Evolutionary conservation across 2,329 filamentous ascomycete species (phyloP).

Genomic region (Fusarium coicis): DNA sequence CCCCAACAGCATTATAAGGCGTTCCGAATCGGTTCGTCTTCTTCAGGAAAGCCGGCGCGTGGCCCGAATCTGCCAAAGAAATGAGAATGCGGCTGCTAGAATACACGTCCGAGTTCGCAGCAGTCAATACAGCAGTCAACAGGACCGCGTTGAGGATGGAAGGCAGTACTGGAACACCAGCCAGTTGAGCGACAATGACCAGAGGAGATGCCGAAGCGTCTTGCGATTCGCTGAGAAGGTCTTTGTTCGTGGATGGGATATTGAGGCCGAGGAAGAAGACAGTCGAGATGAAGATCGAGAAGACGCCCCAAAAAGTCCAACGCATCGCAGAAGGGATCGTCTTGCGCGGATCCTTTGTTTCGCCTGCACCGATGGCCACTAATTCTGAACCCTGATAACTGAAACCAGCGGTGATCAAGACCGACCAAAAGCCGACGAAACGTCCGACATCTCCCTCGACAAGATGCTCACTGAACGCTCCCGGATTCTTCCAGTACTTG

Average conservation of each 20-base stretch:
- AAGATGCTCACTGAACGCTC: constrained; percentile 61
- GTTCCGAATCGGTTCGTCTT: constrained; percentile 70
- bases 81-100: constrained; percentile 76
- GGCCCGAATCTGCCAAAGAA: constrained; percentile 72
- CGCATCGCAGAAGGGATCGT: constrained; percentile 48
- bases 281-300: constrained; percentile 21
- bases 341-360: constrained; percentile 47
- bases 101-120: constrained; percentile 71
- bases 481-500: constrained; percentile 52
- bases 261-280: constrained; percentile 24
- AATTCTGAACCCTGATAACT: constrained; percentile 49
- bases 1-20: constrained; percentile 64
- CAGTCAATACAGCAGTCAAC: constrained; percentile 72
- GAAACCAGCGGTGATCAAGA: constrained; percentile 63
- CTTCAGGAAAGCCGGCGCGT: constrained; percentile 71
- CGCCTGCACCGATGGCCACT: constrained; percentile 46
- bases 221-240: constrained; percentile 61
- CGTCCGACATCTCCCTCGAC: constrained; percentile 59
- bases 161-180: constrained; percentile 71
- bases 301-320: constrained; percentile 43
- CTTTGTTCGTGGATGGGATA: constrained; percentile 53
- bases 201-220: constrained; percentile 68
- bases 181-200: constrained; percentile 73
- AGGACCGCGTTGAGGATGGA: constrained; percentile 75
- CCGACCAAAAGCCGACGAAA: constrained; percentile 69